Percentiles rank a stretch among this genome's conserved stretches.
Evolutionary conservation across 139 green algal genomes (phyloP).

Genomic region (Edaphochlamys debaryana): DNA sequence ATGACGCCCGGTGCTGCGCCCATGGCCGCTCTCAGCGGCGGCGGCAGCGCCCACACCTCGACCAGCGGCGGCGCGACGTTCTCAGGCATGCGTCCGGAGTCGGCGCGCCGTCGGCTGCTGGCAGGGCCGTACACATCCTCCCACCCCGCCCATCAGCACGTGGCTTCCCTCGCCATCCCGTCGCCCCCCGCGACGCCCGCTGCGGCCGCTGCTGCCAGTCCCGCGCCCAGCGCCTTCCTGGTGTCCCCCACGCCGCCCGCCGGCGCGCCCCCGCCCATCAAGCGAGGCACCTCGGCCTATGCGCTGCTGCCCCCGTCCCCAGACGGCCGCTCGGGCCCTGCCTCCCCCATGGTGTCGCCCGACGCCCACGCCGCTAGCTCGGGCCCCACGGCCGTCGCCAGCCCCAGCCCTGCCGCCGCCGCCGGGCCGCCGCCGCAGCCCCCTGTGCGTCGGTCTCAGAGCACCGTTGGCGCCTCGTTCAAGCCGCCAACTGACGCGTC

Average conservation of each 20-base stretch:
- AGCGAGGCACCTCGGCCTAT: conserved; percentile 3
- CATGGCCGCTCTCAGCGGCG: no score
- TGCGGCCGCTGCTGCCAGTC: not conserved
- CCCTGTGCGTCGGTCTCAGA: conserved; percentile 17
- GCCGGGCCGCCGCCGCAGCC: not conserved
- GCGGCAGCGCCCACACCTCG: no score
- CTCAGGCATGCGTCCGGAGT: no score
- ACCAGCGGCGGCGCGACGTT: no score
- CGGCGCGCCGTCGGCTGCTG: no score
- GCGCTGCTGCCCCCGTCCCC: not conserved
- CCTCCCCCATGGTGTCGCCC: no score
- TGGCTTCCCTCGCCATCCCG: not conserved
- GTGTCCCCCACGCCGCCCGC: no score
- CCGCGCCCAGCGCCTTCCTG: no score
- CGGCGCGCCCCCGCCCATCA: no score
- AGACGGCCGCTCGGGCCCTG: not conserved
- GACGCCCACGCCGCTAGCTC: not conserved
- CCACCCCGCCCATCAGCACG: not conserved
- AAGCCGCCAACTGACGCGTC: not conserved
- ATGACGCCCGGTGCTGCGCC: no score
- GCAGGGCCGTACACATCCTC: not conserved
- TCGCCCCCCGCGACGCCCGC: not conserved
- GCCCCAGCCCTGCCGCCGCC: not conserved
- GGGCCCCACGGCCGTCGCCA: not conserved
- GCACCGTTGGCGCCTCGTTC: not conserved